phyloP scores from a whole-genome alignment of 805 yeast genomes.

The Pichia paraexigua region DNA sequence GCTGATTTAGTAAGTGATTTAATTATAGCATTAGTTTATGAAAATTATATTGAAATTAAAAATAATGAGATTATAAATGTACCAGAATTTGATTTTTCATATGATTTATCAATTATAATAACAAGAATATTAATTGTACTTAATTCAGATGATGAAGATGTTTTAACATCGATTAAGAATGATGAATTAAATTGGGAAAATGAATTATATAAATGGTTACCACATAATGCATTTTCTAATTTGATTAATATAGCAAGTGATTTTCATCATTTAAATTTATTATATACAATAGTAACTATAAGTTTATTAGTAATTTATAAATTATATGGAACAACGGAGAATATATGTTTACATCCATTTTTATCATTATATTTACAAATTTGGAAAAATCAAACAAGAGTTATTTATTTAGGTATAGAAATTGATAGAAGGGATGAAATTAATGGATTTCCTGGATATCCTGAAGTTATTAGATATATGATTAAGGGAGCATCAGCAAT shows the following conservation, averaged over 20 bases:
- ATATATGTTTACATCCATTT: constrained; percentile 52
- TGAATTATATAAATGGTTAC: constrained; percentile 31
- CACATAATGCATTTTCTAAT: constrained; percentile 23
- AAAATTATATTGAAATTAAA: constrained; percentile 13
- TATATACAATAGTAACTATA: constrained; percentile 39
- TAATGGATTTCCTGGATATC: constrained; percentile 32
- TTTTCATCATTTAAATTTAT: constrained; percentile 33
- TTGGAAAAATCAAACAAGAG: constrained; percentile 62
- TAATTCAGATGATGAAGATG: constrained; percentile 36
- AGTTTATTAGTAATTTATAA: constrained; percentile 38
- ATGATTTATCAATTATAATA: constrained; percentile 29
- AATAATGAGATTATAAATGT: constrained; percentile 22
- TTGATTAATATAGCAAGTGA: constrained; percentile 20
- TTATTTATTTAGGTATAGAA: constrained; percentile 53
- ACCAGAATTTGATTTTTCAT: constrained; percentile 30
- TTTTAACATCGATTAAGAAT: constrained; percentile 34
- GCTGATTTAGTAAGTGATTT: constrained; percentile 47
- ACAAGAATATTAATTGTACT: constrained; percentile 30
- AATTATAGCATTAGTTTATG: constrained; percentile 35
- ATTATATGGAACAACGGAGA: constrained; percentile 26
- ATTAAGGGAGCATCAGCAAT: constrained; percentile 59
- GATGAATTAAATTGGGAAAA: constrained; percentile 31
- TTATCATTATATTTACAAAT: constrained; percentile 45
- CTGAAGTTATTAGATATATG: constrained; percentile 39
- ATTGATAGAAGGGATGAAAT: constrained; percentile 46